Percentiles rank a stretch among this genome's conserved stretches.
phyloP scores from a whole-genome alignment of 2,329 filamentous ascomycete genomes.

The Niveomyces coronatus region DNA sequence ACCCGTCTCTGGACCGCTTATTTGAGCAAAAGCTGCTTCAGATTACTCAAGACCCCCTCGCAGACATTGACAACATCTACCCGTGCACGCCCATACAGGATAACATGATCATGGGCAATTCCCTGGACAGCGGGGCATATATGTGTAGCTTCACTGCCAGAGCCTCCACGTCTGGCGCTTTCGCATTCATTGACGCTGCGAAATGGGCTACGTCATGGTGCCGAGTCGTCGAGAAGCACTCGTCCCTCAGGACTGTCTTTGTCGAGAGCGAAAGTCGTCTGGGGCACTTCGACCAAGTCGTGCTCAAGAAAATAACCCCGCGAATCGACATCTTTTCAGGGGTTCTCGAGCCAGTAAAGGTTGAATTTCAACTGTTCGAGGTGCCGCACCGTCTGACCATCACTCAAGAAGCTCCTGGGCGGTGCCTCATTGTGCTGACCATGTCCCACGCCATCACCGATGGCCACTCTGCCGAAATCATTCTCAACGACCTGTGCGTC shows the following conservation, averaged over 20 bases:
- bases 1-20: slow-evolving; percentile 7
- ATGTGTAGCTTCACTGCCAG: slow-evolving; percentile 1
- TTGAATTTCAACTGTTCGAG: slow-evolving; percentile 2
- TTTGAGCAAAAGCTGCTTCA: slow-evolving; percentile 6
- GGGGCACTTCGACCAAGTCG: slow-evolving; percentile 2
- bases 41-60: slow-evolving; percentile 4
- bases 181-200: not conserved
- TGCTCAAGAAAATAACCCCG: slow-evolving; percentile 1
- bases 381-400: slow-evolving; percentile 3
- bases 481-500: not conserved
- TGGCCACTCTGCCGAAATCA: not conserved
- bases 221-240: slow-evolving; percentile 3
- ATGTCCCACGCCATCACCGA: not conserved
- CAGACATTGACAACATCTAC: slow-evolving; percentile 3
- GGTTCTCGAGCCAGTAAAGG: not conserved
- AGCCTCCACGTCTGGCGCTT: not conserved
- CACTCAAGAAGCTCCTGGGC: not conserved
- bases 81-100: slow-evolving; percentile 4
- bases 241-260: slow-evolving; percentile 1
- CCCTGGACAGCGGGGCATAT: slow-evolving; percentile 5
- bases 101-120: slow-evolving; percentile 1
- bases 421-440: not conserved
- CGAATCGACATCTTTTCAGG: not conserved
- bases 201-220: not conserved
- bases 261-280: not conserved